Evolutionary conservation across 2,329 filamentous ascomycete species (phyloP).

Genomic region (Ophiostoma novo-ulmi): DNA sequence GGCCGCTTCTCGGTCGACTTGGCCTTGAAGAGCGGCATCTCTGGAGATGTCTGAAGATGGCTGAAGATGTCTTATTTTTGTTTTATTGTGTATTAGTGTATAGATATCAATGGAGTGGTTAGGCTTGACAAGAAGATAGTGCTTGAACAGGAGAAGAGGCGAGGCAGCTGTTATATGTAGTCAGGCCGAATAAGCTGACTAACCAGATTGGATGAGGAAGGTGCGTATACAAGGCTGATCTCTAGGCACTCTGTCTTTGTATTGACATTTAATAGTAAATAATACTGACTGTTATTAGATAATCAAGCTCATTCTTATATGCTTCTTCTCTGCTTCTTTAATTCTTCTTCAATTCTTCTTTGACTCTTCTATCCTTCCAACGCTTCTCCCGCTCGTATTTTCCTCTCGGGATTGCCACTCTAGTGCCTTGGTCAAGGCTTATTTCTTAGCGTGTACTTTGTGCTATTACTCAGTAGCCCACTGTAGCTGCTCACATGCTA

Average conservation of each 20-base stretch:
- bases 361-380: neutral
- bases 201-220: neutral
- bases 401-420: neutral
- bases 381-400: neutral
- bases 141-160: neutral
- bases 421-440: slow-evolving; percentile 11
- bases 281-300: neutral
- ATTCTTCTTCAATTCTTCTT: neutral
- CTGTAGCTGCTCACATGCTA: neutral
- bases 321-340: no score
- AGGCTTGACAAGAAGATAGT: neutral
- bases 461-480: neutral
- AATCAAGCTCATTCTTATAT: neutral
- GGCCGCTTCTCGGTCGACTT: slow-evolving; percentile 11
- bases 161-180: neutral
- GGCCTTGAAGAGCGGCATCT: slow-evolving; percentile 6
- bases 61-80: neutral
- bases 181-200: neutral
- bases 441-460: neutral
- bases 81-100: no score
- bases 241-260: neutral
- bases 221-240: neutral
- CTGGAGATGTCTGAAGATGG: neutral
- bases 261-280: neutral
- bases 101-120: no score